Conservation (phyloP, 805 yeast genomes). For the Schizosaccharomyces osmophilus region DNA sequence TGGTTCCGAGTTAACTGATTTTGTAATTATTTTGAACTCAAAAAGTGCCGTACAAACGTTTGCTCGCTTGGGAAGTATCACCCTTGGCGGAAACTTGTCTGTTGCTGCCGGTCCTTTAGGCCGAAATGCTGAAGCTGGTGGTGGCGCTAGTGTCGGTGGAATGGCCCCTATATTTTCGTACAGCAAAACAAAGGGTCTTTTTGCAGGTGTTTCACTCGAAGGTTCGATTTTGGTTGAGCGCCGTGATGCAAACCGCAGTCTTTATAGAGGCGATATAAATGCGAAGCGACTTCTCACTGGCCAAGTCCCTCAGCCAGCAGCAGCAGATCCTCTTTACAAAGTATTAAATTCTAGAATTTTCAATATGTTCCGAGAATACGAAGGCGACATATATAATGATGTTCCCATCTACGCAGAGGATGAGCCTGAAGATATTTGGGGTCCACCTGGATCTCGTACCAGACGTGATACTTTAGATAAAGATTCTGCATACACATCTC, state of each 20-base stretch:
- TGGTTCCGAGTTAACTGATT: conserved; percentile 90
- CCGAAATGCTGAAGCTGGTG: conserved; percentile 92
- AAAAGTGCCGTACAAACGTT: conserved; percentile 77
- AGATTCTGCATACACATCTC: not conserved
- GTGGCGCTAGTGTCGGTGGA: conserved; percentile 64
- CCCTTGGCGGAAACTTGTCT: conserved; percentile 83
- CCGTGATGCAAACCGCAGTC: conserved; percentile 87
- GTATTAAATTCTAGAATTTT: conserved; percentile 71
- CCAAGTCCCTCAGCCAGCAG: conserved; percentile 77
- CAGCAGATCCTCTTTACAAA: conserved; percentile 65
- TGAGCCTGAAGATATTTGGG: conserved; percentile 6
- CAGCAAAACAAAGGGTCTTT: conserved; percentile 85
- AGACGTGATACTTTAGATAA: not conserved
- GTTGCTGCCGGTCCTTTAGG: conserved; percentile 96
- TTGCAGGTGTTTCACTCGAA: conserved; percentile 91
- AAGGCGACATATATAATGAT: conserved; percentile 48
- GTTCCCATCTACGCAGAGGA: conserved; percentile 29
- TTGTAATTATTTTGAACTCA: conserved; percentile 74
- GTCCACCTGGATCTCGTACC: not conserved
- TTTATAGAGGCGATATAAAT: conserved; percentile 70
- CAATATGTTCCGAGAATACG: conserved; percentile 26
- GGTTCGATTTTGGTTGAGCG: conserved; percentile 93
- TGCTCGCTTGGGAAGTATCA: conserved; percentile 80
- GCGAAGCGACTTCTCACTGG: conserved; percentile 73
- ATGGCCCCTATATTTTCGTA: conserved; percentile 83